Percentiles rank a stretch among this genome's conserved stretches.
phyloP scores from a whole-genome alignment of 306 rosid genomes.

The Cucurbita argyrosperma region DNA sequence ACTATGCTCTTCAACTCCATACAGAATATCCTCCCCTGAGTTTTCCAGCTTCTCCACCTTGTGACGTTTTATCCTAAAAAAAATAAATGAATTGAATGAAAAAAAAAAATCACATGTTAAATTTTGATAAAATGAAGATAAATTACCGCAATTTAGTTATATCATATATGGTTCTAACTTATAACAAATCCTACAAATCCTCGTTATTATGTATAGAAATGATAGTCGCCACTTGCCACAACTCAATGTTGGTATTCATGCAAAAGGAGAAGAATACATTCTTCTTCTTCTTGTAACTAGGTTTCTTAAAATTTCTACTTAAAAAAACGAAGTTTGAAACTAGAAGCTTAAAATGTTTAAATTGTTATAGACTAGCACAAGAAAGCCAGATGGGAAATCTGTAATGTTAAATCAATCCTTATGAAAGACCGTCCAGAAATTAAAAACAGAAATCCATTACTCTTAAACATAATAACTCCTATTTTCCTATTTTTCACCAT shows the following conservation, averaged over 20 bases:
- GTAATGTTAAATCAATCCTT: background rate
- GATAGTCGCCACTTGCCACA: background rate
- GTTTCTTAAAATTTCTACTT: background rate
- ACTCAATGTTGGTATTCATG: background rate
- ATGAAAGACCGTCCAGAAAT: background rate
- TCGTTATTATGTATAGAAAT: background rate
- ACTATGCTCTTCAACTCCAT: conserved; percentile 14
- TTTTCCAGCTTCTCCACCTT: conserved; percentile 31
- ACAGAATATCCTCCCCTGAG: conserved; percentile 28
- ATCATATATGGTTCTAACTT: background rate
- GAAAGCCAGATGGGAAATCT: background rate
- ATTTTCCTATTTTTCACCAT: background rate
- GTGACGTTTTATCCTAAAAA: conserved; percentile 39
- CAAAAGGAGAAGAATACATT: too few relatives aligned
- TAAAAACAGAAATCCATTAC: background rate
- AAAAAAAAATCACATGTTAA: background rate
- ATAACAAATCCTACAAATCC: background rate
- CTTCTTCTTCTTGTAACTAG: background rate
- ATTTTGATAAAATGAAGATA: background rate
- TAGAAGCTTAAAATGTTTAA: background rate
- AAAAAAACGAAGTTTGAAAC: background rate
- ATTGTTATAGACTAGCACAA: background rate
- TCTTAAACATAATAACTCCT: background rate
- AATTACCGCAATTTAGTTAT: background rate
- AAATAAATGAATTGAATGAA: conserved; percentile 7